A percentile compares a stretch with the other conserved stretches of the same genome.
These are phyloP conservation scores for Heliosperma pusillum DNA, from an alignment of 148 eudicot species.

Conservation along the genomic window DNA sequence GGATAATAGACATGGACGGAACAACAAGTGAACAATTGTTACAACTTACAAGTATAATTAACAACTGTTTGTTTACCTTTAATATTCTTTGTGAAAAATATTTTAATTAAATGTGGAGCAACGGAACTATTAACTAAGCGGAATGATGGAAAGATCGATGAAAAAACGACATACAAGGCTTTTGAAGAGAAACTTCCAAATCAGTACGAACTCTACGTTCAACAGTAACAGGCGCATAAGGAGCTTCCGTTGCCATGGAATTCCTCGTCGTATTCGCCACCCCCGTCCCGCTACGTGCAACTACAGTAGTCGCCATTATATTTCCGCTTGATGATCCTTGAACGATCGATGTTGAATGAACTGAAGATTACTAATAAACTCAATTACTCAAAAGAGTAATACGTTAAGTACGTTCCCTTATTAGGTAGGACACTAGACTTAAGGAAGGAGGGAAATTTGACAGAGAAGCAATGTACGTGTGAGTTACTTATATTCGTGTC, in stretches of 20 bases:
- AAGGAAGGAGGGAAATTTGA: neutral
- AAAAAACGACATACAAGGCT: conserved; percentile 55
- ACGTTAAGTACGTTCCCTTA: too few species aligned
- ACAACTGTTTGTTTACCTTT: too few species aligned
- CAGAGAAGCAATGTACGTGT: neutral
- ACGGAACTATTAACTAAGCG: too few species aligned
- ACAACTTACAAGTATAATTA: neutral
- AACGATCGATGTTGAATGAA: neutral
- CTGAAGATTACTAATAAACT: too few species aligned
- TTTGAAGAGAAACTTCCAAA: conserved; percentile 60
- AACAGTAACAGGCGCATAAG: conserved; percentile 51
- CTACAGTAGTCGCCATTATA: conserved; percentile 24
- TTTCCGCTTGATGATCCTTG: neutral
- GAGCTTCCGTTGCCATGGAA: conserved; percentile 61
- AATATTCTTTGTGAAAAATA: too few species aligned
- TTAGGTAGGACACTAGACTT: too few species aligned
- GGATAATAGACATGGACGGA: too few species aligned
- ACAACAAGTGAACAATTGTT: neutral
- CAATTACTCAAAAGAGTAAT: too few species aligned
- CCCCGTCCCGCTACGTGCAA: conserved; percentile 15
- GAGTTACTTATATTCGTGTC: neutral
- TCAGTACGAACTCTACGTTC: conserved; percentile 59
- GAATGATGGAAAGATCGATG: too few species aligned
- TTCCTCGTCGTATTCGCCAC: conserved; percentile 30
- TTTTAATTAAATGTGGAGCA: too few species aligned